Percentiles rank a stretch among this genome's conserved stretches.
These are phyloP conservation scores for Entomortierella parvispora DNA, from an alignment of 192 early-diverging fungal species.

Conservation along the genomic window DNA sequence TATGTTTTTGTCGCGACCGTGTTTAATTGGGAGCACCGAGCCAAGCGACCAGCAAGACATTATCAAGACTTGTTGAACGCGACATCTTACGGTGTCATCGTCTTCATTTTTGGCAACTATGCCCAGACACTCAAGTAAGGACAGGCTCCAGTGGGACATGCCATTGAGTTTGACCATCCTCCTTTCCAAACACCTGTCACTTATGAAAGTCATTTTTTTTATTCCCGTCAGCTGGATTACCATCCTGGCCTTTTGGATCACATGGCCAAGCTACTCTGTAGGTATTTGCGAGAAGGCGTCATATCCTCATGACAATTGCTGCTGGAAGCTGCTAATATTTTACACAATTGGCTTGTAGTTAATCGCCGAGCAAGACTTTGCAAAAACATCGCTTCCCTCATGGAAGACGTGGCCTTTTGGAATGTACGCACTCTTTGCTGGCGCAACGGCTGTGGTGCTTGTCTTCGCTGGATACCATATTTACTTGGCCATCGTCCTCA, in stretches of 20 bases:
- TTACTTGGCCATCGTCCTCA: slow-evolving; percentile 50
- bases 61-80: slow-evolving; percentile 71
- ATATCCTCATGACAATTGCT: background rate
- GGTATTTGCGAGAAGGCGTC: background rate
- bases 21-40: slow-evolving; percentile 74
- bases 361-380: slow-evolving; percentile 75
- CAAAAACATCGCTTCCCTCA: slow-evolving; percentile 70
- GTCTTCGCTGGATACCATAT: slow-evolving; percentile 70
- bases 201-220: background rate
- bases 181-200: slow-evolving; percentile 17
- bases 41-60: slow-evolving; percentile 70
- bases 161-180: background rate
- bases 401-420: slow-evolving; percentile 71
- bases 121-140: slow-evolving; percentile 70
- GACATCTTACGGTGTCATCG: slow-evolving; percentile 67
- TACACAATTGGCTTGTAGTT: slow-evolving; percentile 14
- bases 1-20: slow-evolving; percentile 68
- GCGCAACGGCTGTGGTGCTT: slow-evolving; percentile 64
- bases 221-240: slow-evolving; percentile 35
- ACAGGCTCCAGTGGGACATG: background rate
- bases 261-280: slow-evolving; percentile 52
- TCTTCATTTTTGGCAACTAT: slow-evolving; percentile 85
- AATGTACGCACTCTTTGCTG: slow-evolving; percentile 71
- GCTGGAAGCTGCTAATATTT: too few species aligned
- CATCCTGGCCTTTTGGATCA: slow-evolving; percentile 49